Percentiles rank a stretch among this genome's conserved stretches.
These are phyloP conservation scores for Moelleriella libera DNA, from an alignment of 2,329 filamentous ascomycete genomes.

Conservation along the genomic window DNA sequence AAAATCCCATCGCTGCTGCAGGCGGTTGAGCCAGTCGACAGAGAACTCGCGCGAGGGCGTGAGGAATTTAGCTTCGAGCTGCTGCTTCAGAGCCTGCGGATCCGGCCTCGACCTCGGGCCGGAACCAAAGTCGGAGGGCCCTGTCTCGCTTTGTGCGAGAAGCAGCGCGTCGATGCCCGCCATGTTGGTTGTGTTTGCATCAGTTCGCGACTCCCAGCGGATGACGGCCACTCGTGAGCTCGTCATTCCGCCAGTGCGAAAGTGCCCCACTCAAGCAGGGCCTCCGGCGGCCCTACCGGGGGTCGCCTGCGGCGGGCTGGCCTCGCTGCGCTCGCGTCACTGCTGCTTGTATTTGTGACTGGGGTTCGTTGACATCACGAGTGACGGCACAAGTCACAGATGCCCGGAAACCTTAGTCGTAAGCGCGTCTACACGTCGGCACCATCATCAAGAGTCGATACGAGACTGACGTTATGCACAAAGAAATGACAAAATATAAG, in stretches of 20 bases:
- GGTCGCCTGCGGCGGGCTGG: no score
- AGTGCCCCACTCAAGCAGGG: no score
- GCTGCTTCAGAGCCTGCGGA: conserved; percentile 49
- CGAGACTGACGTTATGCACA: conserved; percentile 19
- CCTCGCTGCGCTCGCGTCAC: no score
- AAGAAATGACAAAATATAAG: conserved; percentile 24
- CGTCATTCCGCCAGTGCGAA: no score
- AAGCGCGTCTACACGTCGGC: no score
- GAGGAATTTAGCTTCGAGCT: conserved; percentile 65
- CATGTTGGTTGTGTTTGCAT: conserved; percentile 10
- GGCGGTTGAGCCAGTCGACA: conserved; percentile 69
- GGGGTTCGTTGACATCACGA: no score
- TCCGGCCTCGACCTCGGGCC: conserved; percentile 18
- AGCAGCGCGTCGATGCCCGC: conserved; percentile 20
- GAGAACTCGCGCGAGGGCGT: conserved; percentile 70
- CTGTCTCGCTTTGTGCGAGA: conserved; percentile 11
- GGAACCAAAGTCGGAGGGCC: conserved; percentile 1
- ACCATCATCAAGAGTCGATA: conserved; percentile 14
- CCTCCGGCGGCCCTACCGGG: no score
- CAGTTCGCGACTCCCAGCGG: no score
- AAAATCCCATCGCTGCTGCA: conserved; percentile 83
- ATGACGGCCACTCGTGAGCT: no score
- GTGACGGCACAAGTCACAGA: no score
- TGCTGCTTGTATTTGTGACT: no score
- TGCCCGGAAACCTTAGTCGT: no score